Evolutionary conservation across 352 stramenopile species (phyloP), one percentile per base, ranked within the genome.

Genomic region (Globisporangium iwayamae): DNA sequence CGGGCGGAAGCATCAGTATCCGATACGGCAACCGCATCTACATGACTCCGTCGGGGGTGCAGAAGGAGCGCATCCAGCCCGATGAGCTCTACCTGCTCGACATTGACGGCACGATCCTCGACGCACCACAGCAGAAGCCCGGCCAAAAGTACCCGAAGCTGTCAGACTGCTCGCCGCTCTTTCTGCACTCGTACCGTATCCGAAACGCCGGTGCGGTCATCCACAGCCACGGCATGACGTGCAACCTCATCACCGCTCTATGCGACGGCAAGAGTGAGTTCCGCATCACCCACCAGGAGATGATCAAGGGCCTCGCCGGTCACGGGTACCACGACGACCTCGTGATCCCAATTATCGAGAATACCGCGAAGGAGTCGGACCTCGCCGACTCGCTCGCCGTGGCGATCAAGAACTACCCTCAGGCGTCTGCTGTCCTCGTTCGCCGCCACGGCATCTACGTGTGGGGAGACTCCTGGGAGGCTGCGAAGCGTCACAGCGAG

Each of bases 311-410:
- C 3, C 89, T 98, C 20, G 89, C 87, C 0, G 87, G 93, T 59
- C 88, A 97, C 66, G 88, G 88, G 2, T 98, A 96, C 73, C 73
- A 96, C 67, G 88, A 96, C 66, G 79, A 95, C n/a, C 72, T 98
- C 41, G 89, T 98, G 48, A 83, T 99, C 53, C 96, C 96, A 14
- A 97, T 99, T 67, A 98, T 99, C 56, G 93, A 98, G 62, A 99
- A 99, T 81, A 96, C 90, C 41, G 90, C 94, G 0, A 89, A 87
- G 20, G 96, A 99, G 73, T 91, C 95, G 55, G 74, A 95, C 34
- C 80, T 99, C 9, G 89, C 94, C 1, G 87, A 96, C 56, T 89
- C 94, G 34, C 78, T 99, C 43, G 85, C 83, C 22, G 71, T 70
- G 1, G 94, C 83, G 7, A 94, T 98, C 41, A 51, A 79, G 46